phyloP scores from a whole-genome alignment of 2,329 filamentous ascomycete species.

The Colletotrichum lindemuthianum region DNA sequence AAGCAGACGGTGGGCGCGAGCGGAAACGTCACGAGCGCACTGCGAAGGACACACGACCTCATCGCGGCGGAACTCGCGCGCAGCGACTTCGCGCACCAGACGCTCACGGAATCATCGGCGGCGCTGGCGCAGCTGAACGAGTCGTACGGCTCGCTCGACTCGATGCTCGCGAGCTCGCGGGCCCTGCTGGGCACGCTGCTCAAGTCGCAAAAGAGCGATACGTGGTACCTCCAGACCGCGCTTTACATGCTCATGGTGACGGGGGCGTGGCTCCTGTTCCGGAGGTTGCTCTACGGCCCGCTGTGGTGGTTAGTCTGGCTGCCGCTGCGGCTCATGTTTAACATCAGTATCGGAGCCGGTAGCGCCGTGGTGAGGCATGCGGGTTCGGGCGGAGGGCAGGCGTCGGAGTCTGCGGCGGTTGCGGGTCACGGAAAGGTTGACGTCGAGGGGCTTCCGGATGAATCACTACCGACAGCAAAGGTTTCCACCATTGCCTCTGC shows the following conservation, averaged over 20 bases:
- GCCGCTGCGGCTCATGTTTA: slow-evolving; percentile 76
- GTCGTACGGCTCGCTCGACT: slow-evolving; percentile 82
- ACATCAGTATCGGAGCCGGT: slow-evolving; percentile 65
- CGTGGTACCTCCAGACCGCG: slow-evolving; percentile 94
- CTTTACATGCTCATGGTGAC: slow-evolving; percentile 84
- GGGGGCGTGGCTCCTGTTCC: slow-evolving; percentile 85
- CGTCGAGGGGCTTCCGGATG: slow-evolving; percentile 50
- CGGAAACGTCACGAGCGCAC: slow-evolving; percentile 83
- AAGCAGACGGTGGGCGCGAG: slow-evolving; percentile 80
- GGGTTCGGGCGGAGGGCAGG: slow-evolving; percentile 30
- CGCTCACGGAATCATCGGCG: slow-evolving; percentile 83
- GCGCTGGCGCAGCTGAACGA: slow-evolving; percentile 84
- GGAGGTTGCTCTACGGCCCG: slow-evolving; percentile 87
- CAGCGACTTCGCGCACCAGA: slow-evolving; percentile 90
- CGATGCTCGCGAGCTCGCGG: slow-evolving; percentile 77
- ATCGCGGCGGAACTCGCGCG: slow-evolving; percentile 86
- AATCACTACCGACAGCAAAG: slow-evolving; percentile 60
- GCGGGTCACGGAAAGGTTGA: slow-evolving; percentile 42
- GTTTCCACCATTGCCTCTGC: slow-evolving; percentile 43
- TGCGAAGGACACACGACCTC: slow-evolving; percentile 86
- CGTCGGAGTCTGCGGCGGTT: slow-evolving; percentile 39
- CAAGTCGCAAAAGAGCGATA: slow-evolving; percentile 92
- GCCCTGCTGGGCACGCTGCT: slow-evolving; percentile 82
- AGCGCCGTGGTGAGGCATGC: slow-evolving; percentile 56
- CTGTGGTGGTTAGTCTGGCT: slow-evolving; percentile 89